phyloP scores from a whole-genome alignment of 257 asterid genomes.

The Nicotiana noctiflora region DNA sequence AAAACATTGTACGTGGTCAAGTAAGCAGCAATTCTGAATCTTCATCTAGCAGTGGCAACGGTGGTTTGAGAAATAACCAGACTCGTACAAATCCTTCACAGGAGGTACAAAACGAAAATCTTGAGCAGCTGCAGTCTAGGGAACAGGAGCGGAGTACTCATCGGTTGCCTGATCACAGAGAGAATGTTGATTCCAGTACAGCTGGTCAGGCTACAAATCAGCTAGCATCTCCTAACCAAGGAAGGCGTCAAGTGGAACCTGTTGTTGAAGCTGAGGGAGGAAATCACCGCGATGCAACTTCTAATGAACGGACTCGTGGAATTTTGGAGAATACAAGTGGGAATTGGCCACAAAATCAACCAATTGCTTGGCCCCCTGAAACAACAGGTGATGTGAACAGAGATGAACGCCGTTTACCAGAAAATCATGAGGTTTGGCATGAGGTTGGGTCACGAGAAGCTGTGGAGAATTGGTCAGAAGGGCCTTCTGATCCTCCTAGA shows the following conservation, averaged over 20 bases:
- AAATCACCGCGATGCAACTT: slow-evolving; percentile 27
- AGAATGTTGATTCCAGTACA: slow-evolving; percentile 28
- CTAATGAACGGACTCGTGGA: slow-evolving; percentile 21
- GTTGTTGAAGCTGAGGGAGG: slow-evolving; percentile 36
- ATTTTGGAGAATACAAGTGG: slow-evolving; percentile 31
- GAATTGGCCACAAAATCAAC: slow-evolving; percentile 41
- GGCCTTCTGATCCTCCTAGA: slow-evolving; percentile 81
- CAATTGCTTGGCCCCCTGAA: slow-evolving; percentile 39
- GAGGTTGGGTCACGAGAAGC: slow-evolving; percentile 56
- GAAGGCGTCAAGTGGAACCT: slow-evolving; percentile 36
- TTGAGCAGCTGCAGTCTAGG: slow-evolving; percentile 24
- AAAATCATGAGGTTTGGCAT: slow-evolving; percentile 46
- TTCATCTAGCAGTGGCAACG: slow-evolving; percentile 30
- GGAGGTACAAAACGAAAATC: slow-evolving; percentile 51
- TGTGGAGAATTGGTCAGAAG: slow-evolving; percentile 59
- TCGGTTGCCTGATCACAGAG: slow-evolving; percentile 34
- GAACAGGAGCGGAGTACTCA: slow-evolving; percentile 28
- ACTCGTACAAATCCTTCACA: slow-evolving; percentile 32
- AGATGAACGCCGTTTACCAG: slow-evolving; percentile 32
- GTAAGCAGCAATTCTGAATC: slow-evolving; percentile 60
- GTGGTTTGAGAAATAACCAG: slow-evolving; percentile 41
- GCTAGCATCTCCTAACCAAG: slow-evolving; percentile 37
- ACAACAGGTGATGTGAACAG: slow-evolving; percentile 29
- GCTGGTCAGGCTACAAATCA: slow-evolving; percentile 27
- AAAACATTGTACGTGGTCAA: slow-evolving; percentile 65